Percentiles rank a stretch among this genome's conserved stretches.
These are phyloP conservation scores for Vitis rotundifolia DNA, from an alignment of 164 flowering plant species.

Conservation along the genomic window DNA sequence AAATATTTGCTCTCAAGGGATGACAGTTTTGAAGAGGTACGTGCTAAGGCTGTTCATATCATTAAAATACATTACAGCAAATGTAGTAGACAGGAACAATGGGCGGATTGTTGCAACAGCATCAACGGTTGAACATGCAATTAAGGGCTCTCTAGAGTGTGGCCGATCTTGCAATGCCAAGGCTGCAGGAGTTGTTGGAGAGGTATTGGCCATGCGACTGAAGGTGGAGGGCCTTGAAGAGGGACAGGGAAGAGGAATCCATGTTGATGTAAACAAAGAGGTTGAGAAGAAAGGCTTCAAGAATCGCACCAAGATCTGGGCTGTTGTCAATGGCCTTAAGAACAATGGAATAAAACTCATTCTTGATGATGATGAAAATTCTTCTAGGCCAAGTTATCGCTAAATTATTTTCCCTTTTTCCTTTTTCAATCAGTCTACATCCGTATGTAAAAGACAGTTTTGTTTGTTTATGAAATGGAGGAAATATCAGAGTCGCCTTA, in stretches of 20 bases:
- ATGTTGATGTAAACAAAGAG: constrained; percentile 70
- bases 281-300: constrained; percentile 78
- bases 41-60: constrained; percentile 78
- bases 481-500: not conserved
- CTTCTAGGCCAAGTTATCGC: constrained; percentile 11
- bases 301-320: constrained; percentile 79
- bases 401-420: not conserved
- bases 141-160: constrained; percentile 68
- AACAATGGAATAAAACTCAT: constrained; percentile 70
- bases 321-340: constrained; percentile 77
- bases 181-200: constrained; percentile 85
- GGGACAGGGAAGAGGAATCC: constrained; percentile 72
- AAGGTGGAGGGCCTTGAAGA: constrained; percentile 85
- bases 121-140: constrained; percentile 83
- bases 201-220: constrained; percentile 89
- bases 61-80: constrained; percentile 90
- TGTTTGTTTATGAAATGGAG: not conserved
- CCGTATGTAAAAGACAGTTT: not conserved
- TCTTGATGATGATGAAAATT: constrained; percentile 46
- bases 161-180: constrained; percentile 89
- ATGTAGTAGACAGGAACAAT: constrained; percentile 82
- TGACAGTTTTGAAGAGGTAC: constrained; percentile 67
- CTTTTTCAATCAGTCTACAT: not conserved
- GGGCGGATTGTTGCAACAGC: constrained; percentile 79
- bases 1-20: constrained; percentile 1